These are phyloP conservation scores for Penicillium sp. DNA, from an alignment of 2,329 filamentous ascomycete genomes.

Conservation along the genomic window DNA sequence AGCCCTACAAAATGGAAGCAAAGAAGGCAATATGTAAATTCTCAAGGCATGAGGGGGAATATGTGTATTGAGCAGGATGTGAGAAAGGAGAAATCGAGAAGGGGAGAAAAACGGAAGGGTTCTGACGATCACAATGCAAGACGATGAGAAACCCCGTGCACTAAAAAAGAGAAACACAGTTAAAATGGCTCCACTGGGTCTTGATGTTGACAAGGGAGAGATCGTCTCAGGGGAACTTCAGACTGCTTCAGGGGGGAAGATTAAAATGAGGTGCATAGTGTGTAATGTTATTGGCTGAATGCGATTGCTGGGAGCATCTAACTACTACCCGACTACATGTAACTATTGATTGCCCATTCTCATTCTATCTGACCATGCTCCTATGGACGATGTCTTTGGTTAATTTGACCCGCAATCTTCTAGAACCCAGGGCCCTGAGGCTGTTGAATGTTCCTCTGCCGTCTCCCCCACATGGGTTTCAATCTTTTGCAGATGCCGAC, in stretches of 20 bases:
- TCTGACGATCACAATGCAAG: constrained; percentile 27
- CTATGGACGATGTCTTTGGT: background rate
- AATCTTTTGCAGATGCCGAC: background rate
- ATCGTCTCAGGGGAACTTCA: constrained; percentile 12
- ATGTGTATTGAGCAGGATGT: constrained; percentile 1
- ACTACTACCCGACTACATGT: too few relatives aligned
- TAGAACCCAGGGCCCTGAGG: constrained; percentile 1
- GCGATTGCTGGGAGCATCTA: background rate
- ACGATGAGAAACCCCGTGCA: constrained; percentile 17
- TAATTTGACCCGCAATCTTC: constrained; percentile 11
- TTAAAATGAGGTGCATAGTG: background rate
- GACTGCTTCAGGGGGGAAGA: constrained; percentile 9
- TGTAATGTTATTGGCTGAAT: constrained; percentile 2
- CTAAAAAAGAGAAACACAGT: constrained; percentile 9
- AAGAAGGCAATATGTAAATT: background rate
- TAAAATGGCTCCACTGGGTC: background rate
- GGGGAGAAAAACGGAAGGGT: constrained; percentile 23
- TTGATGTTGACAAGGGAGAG: constrained; percentile 5
- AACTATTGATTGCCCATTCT: too few relatives aligned
- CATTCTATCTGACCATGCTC: too few relatives aligned
- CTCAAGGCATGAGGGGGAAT: background rate
- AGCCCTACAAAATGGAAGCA: constrained; percentile 17
- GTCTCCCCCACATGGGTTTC: constrained; percentile 10
- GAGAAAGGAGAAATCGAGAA: constrained; percentile 9
- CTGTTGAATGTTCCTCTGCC: background rate